These are phyloP conservation scores for Pseudopyricularia cyperi DNA, from an alignment of 2,329 filamentous ascomycete genomes.

Conservation along the genomic window DNA sequence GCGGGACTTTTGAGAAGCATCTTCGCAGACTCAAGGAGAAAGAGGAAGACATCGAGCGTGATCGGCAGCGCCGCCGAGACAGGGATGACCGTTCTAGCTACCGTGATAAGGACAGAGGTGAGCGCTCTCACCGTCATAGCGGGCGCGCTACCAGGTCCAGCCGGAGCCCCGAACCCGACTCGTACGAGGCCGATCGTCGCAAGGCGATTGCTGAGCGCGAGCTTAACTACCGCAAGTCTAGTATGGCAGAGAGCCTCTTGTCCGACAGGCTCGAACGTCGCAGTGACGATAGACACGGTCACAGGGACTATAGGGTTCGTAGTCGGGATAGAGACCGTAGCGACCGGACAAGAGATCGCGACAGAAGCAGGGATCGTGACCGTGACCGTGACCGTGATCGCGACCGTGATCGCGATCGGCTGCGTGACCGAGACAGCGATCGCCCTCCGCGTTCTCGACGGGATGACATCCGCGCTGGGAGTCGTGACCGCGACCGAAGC, in stretches of 20 bases:
- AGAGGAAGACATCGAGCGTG: conserved; percentile 67
- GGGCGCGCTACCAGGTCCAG: conserved; percentile 51
- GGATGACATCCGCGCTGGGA: conserved; percentile 11
- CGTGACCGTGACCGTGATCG: conserved; percentile 17
- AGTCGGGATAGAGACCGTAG: conserved; percentile 16
- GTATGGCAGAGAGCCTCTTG: conserved; percentile 51
- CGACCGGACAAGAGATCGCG: conserved; percentile 18
- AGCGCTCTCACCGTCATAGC: conserved; percentile 48
- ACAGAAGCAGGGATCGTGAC: conserved; percentile 20
- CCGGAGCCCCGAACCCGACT: conserved; percentile 81
- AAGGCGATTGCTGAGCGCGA: conserved; percentile 91
- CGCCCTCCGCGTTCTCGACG: conserved; percentile 22
- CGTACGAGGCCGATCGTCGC: conserved; percentile 89
- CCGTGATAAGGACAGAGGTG: conserved; percentile 50
- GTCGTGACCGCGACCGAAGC: conserved; percentile 9
- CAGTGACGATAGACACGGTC: conserved; percentile 19
- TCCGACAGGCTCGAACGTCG: conserved; percentile 34
- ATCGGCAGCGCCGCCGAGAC: conserved; percentile 45
- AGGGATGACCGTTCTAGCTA: conserved; percentile 40
- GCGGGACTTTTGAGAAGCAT: conserved; percentile 80
- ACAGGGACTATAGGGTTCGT: conserved; percentile 10
- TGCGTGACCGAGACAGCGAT: conserved; percentile 31
- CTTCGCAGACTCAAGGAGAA: conserved; percentile 85
- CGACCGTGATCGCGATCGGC: conserved; percentile 23
- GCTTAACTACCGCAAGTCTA: conserved; percentile 76